These are phyloP conservation scores for Holtermanniella nyarrowii DNA, from an alignment of 768 basidiomycete genomes.

Conservation along the genomic window DNA sequence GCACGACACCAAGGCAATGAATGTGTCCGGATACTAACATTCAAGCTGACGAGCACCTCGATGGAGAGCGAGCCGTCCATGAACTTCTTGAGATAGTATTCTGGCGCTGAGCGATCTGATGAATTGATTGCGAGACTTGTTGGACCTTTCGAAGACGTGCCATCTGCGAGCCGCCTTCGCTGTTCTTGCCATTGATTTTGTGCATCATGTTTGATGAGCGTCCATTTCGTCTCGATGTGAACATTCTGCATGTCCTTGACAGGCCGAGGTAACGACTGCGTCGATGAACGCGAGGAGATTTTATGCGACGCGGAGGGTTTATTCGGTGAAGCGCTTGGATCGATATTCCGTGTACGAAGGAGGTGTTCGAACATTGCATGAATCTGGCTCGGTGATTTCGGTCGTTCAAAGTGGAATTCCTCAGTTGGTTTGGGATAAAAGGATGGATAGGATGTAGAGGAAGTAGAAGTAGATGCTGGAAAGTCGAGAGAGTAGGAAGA, in stretches of 20 bases:
- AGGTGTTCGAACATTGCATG: slow-evolving; percentile 71
- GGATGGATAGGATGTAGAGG: background rate
- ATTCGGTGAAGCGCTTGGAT: slow-evolving; percentile 9
- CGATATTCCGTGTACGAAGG: slow-evolving; percentile 57
- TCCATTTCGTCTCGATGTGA: slow-evolving; percentile 79
- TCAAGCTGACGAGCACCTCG: slow-evolving; percentile 66
- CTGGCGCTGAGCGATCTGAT: slow-evolving; percentile 58
- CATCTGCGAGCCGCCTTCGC: slow-evolving; percentile 40
- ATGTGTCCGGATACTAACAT: slow-evolving; percentile 63
- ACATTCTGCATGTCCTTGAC: background rate
- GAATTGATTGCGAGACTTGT: too few relatives aligned
- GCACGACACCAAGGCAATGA: slow-evolving; percentile 52
- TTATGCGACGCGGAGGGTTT: slow-evolving; percentile 1
- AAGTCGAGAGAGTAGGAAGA: background rate
- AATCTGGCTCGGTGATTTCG: slow-evolving; percentile 52
- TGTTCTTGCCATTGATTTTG: slow-evolving; percentile 68
- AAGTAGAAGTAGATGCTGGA: too few relatives aligned
- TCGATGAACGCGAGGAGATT: slow-evolving; percentile 18
- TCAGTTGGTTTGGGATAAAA: slow-evolving; percentile 30
- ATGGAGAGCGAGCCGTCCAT: slow-evolving; percentile 72
- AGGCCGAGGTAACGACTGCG: slow-evolving; percentile 4
- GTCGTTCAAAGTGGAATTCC: slow-evolving; percentile 62
- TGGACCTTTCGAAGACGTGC: slow-evolving; percentile 43
- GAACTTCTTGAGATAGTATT: slow-evolving; percentile 88
- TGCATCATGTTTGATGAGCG: slow-evolving; percentile 72